These are phyloP conservation scores for Chytriomyces hyalinus DNA, from an alignment of 192 early-diverging fungal species.

Conservation along the genomic window DNA sequence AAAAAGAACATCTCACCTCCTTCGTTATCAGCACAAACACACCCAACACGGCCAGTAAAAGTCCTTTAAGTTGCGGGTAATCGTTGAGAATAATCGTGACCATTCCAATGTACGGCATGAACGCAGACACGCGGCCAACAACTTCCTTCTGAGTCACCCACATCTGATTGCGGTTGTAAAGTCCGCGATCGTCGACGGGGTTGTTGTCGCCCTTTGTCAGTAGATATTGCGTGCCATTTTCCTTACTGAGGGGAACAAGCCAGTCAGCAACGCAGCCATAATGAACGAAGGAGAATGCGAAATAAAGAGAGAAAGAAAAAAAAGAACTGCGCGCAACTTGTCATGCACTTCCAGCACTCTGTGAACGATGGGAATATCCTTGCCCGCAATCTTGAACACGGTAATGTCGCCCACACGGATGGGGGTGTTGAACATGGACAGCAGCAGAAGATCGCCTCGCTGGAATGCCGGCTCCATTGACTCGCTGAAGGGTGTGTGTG, in stretches of 20 bases:
- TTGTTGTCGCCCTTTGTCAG: constrained; percentile 99
- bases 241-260: constrained; percentile 7
- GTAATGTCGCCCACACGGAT: constrained; percentile 90
- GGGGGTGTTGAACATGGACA: constrained; percentile 74
- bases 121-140: constrained; percentile 87
- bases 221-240: constrained; percentile 80
- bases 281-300: not conserved
- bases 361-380: constrained; percentile 95
- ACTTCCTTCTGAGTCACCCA: constrained; percentile 92
- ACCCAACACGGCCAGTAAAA: constrained; percentile 73
- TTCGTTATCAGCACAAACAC: constrained; percentile 48
- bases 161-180: constrained; percentile 81
- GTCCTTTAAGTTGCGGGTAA: constrained; percentile 89
- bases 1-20: constrained; percentile 29
- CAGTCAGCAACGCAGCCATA: not conserved
- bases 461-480: constrained; percentile 98
- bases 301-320: not conserved
- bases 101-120: constrained; percentile 93
- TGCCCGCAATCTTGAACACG: constrained; percentile 89
- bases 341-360: constrained; percentile 92
- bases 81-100: constrained; percentile 96
- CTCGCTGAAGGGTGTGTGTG: constrained; percentile 57
- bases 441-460: constrained; percentile 90
- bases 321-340: constrained; percentile 55
- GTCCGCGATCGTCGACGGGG: constrained; percentile 82